These are phyloP conservation scores for Paraphaeosphaeria minitans DNA, from an alignment of 2,329 filamentous ascomycete genomes.

Conservation along the genomic window DNA sequence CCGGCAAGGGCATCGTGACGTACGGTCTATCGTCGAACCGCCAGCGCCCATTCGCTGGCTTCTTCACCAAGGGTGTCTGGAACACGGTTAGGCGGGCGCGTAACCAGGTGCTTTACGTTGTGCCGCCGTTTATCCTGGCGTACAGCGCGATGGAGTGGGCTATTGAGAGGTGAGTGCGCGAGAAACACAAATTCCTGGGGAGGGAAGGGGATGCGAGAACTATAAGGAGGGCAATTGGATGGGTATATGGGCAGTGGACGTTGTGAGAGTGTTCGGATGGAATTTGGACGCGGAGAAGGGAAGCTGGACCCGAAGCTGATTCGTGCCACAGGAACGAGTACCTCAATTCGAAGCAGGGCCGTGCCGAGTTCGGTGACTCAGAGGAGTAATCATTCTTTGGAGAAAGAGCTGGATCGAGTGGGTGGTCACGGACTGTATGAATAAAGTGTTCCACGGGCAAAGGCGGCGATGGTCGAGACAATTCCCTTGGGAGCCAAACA, in stretches of 20 bases:
- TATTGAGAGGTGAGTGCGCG: conserved; percentile 74
- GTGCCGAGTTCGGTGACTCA: conserved; percentile 57
- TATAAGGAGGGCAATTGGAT: not conserved
- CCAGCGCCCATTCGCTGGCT: conserved; percentile 83
- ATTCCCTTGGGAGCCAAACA: not conserved
- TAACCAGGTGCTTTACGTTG: conserved; percentile 86
- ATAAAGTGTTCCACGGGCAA: not conserved
- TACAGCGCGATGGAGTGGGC: conserved; percentile 93
- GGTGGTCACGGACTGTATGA: conserved; percentile 11
- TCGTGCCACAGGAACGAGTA: conserved; percentile 69
- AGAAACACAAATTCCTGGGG: too few species aligned
- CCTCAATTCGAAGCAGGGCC: conserved; percentile 78
- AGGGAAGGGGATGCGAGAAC: not conserved
- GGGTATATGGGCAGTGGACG: not conserved
- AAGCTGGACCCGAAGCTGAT: conserved; percentile 6
- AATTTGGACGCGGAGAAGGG: not conserved
- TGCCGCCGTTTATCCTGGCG: conserved; percentile 75
- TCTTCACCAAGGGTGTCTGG: conserved; percentile 83
- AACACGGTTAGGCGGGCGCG: conserved; percentile 90
- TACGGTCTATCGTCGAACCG: conserved; percentile 87
- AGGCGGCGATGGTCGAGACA: not conserved
- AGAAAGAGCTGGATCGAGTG: not conserved
- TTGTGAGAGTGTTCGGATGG: not conserved
- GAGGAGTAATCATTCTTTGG: conserved; percentile 27
- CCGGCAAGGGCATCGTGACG: conserved; percentile 66